A percentile compares a stretch with the other conserved stretches of the same genome.
phyloP scores from a whole-genome alignment of 768 basidiomycete species.

The Mycena epipterygia region DNA sequence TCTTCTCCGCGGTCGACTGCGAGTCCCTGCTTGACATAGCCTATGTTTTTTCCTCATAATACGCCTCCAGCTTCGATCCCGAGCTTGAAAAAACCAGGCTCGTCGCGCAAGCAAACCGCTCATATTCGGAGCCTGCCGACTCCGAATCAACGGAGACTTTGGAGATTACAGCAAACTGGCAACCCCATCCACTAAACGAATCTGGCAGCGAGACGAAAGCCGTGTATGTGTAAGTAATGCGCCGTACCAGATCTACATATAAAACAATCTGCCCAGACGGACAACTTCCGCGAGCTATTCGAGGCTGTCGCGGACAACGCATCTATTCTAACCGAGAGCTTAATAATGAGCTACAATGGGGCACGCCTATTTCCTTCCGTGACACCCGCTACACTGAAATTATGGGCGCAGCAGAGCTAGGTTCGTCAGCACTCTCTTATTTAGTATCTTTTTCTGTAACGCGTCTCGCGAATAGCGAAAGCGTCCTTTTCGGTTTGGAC shows the following conservation, averaged over 20 bases:
- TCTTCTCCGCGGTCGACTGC: too few species aligned
- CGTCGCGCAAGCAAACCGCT: slow-evolving; percentile 43
- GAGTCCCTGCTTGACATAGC: too few species aligned
- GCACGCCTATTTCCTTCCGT: slow-evolving; percentile 78
- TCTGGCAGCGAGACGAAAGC: slow-evolving; percentile 56
- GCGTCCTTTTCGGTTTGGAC: too few species aligned
- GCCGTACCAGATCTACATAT: neutral
- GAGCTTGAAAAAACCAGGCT: slow-evolving; percentile 73
- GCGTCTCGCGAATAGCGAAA: neutral
- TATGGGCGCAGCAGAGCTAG: slow-evolving; percentile 79
- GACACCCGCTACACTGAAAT: slow-evolving; percentile 72
- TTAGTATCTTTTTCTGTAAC: neutral
- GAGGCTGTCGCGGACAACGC: slow-evolving; percentile 76
- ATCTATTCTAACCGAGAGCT: slow-evolving; percentile 59
- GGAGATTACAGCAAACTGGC: slow-evolving; percentile 72
- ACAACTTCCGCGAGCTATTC: slow-evolving; percentile 75
- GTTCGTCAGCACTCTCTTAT: slow-evolving; percentile 52
- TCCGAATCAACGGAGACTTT: slow-evolving; percentile 54
- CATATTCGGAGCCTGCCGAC: slow-evolving; percentile 40
- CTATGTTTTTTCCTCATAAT: too few species aligned
- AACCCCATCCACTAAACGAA: slow-evolving; percentile 70
- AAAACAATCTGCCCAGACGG: slow-evolving; percentile 58
- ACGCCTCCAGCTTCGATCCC: slow-evolving; percentile 70
- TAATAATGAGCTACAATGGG: slow-evolving; percentile 73
- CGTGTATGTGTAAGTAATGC: slow-evolving; percentile 63